Percentiles rank a stretch among this genome's conserved stretches.
phyloP scores from a whole-genome alignment of 176 grass and related monocot genomes.

The Lolium rigidum region DNA sequence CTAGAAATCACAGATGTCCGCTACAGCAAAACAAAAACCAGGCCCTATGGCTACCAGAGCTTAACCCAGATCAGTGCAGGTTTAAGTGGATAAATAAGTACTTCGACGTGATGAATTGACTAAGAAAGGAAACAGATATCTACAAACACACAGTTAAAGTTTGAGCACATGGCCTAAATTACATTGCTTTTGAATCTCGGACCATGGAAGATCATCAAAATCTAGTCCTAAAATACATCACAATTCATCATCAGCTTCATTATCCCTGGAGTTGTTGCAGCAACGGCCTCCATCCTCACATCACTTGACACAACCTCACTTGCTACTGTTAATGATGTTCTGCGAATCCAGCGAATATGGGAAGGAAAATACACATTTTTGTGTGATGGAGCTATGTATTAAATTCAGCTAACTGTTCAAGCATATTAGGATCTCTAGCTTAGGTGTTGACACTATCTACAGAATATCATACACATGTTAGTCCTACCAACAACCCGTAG shows the following conservation, averaged over 20 bases:
- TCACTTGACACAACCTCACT: background rate
- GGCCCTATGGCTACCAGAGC: background rate
- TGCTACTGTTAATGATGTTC: background rate
- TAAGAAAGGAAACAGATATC: conserved; percentile 1
- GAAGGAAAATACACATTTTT: background rate
- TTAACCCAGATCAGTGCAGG: background rate
- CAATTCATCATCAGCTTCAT: background rate
- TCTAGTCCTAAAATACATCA: background rate
- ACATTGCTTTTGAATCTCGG: background rate
- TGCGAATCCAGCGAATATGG: background rate
- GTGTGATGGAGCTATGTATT: background rate
- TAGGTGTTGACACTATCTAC: background rate
- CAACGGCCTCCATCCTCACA: background rate
- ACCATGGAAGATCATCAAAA: background rate
- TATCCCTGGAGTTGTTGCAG: conserved; percentile 1
- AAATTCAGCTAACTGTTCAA: background rate
- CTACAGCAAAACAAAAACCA: conserved; percentile 11
- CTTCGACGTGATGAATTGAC: background rate
- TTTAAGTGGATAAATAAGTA: background rate
- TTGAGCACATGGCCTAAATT: background rate
- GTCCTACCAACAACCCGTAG: background rate
- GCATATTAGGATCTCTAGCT: background rate
- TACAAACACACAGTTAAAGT: background rate
- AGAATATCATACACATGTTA: background rate
- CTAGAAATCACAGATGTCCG: background rate